Evolutionary conservation across 352 stramenopile species (phyloP), one percentile per base, ranked within the genome.

Genomic region (Phytophthora cactorum): DNA sequence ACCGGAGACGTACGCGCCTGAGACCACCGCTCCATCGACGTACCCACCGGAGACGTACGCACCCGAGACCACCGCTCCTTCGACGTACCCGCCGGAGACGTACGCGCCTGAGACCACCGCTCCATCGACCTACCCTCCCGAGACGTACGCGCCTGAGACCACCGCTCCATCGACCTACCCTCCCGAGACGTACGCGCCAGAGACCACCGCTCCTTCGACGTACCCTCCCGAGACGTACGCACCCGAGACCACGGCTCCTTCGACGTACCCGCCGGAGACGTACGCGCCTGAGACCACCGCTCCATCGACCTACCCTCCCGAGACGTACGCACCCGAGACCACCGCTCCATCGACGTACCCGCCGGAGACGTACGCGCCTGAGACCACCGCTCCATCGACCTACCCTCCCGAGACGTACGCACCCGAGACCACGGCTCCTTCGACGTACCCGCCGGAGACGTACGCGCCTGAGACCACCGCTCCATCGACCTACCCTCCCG

Each of bases 381-480:
- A 49, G 43, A 49, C 43, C 38, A 25, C 29, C 10, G 17, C 49
- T 0, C 47, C 59, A 1, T 3, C 50, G 11, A 53, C 51, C 0
- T 34, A 59, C 36, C 3, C 52, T 10, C 43, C 61, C 0, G 61
- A 59, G 25, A 68, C 60, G 2, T 53, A 62, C 44, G 1, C 51
- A n/a, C 60, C 60, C 1, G 52, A 62, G 43, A 68, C 60, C 0
- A 46, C 44, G 5, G 11, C 32, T 15, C 44, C 56, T 2, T n/a
- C 56, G 8, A 60, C 59, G 25, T 57, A 55, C 6, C n/a, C 49
- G 4, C 57, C 57, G n/a, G 55, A 47, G 32, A 60, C 59, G 32
- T 57, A 55, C 6, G 22, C 49, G 5, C 57, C 57, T 25, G 55
- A 47, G 55, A 63, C 55, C 1, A 41, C 25, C 1, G 17, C 50